Percentiles rank a stretch among this genome's conserved stretches.
These are phyloP conservation scores for Quercus lobata DNA, from an alignment of 331 rosid genomes.

Conservation along the genomic window DNA sequence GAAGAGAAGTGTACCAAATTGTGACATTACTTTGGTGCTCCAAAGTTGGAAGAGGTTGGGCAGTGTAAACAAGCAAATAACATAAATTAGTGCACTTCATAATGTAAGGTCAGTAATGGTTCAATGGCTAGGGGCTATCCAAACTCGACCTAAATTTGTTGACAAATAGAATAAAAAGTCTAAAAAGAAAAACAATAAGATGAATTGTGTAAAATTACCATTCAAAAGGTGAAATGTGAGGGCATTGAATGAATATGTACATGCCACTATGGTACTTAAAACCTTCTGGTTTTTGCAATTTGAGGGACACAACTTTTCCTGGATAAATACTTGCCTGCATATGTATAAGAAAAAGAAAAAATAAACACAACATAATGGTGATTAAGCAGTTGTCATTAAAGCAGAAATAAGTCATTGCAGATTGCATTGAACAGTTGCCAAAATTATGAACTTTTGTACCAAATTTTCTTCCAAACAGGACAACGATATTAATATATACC, in stretches of 20 bases:
- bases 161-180: neutral
- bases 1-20: conserved; percentile 12
- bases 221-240: conserved; percentile 79
- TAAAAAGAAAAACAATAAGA: neutral
- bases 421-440: neutral
- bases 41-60: neutral
- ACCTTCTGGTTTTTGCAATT: conserved; percentile 76
- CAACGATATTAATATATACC: conserved; percentile 32
- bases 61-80: neutral
- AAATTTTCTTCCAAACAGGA: neutral
- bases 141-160: neutral
- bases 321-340: conserved; percentile 63
- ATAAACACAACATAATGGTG: neutral
- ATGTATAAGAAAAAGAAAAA: neutral
- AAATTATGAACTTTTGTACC: neutral
- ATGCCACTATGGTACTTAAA: conserved; percentile 80
- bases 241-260: conserved; percentile 86
- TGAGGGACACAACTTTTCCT: conserved; percentile 75
- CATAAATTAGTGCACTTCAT: neutral
- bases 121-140: neutral
- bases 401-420: neutral
- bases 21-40: neutral
- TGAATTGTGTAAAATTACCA: conserved; percentile 38
- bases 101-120: neutral
- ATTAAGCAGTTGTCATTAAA: neutral